These are phyloP conservation scores for Cytospora piceae DNA, from an alignment of 2,329 filamentous ascomycete genomes.

Conservation along the genomic window DNA sequence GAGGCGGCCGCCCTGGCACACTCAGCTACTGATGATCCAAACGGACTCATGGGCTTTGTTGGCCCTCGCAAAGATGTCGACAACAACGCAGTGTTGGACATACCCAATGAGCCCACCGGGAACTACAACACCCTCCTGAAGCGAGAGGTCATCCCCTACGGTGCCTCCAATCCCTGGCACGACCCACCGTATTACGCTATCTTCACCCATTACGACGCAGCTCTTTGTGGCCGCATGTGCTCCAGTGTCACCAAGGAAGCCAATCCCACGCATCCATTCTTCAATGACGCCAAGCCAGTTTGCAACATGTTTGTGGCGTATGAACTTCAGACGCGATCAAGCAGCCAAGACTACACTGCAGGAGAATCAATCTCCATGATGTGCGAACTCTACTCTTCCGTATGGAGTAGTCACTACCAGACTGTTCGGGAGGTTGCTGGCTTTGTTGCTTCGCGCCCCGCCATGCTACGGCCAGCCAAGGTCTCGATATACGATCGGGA, in stretches of 20 bases:
- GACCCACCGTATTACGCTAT: neutral
- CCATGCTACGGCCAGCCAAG: neutral
- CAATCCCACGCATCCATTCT: neutral
- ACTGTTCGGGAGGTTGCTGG: conserved; percentile 3
- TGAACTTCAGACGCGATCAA: conserved; percentile 6
- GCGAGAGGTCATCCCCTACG: conserved; percentile 1
- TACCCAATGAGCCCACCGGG: conserved; percentile 20
- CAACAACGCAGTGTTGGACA: conserved; percentile 18
- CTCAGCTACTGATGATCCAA: neutral
- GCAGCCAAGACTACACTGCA: neutral
- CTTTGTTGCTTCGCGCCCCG: no score
- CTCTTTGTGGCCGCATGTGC: conserved; percentile 21
- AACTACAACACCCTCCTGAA: conserved; percentile 17
- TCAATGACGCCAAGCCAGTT: conserved; percentile 1
- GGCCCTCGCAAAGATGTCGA: conserved; percentile 14
- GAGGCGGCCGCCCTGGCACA: no score
- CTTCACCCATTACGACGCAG: conserved; percentile 17
- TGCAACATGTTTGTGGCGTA: conserved; percentile 28
- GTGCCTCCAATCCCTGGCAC: neutral
- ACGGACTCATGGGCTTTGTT: conserved; percentile 1
- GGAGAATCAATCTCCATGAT: conserved; percentile 18
- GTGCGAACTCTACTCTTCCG: conserved; percentile 19
- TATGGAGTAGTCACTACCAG: conserved; percentile 26
- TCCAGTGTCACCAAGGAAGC: neutral
- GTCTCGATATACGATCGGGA: conserved; percentile 22